Evolutionary conservation across 768 basidiomycete genomes (phyloP).

Genomic region (Trametopsis cervina): DNA sequence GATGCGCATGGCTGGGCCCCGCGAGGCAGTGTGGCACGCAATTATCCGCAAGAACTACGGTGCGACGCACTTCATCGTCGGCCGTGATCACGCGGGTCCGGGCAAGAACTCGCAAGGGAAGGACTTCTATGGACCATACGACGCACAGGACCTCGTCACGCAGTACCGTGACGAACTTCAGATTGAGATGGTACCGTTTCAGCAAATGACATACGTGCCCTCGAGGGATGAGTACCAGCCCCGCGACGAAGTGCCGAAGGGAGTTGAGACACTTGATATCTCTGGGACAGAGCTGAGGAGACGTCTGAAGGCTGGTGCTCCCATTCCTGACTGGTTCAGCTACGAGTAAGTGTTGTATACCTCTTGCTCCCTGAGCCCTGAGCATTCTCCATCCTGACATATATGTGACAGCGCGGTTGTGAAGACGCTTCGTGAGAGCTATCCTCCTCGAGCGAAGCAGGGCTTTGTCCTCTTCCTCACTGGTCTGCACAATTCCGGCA

Average conservation of each 20-base stretch:
- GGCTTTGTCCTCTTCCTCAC: constrained; percentile 85
- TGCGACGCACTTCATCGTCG: constrained; percentile 96
- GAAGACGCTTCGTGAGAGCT: constrained; percentile 89
- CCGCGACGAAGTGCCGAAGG: constrained; percentile 86
- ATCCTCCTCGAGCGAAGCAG: constrained; percentile 78
- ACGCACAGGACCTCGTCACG: constrained; percentile 88
- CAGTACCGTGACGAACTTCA: constrained; percentile 88
- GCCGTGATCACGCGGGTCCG: constrained; percentile 93
- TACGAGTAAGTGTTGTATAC: constrained; percentile 61
- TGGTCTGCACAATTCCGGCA: constrained; percentile 92
- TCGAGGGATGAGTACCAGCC: constrained; percentile 95
- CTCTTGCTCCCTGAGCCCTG: not conserved
- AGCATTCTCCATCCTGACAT: not conserved
- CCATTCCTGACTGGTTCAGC: constrained; percentile 99
- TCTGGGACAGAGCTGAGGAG: constrained; percentile 93
- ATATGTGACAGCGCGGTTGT: constrained; percentile 65
- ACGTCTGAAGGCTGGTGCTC: constrained; percentile 82
- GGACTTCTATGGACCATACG: constrained; percentile 97
- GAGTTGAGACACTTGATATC: constrained; percentile 92
- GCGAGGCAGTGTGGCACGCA: constrained; percentile 98
- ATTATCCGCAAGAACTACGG: constrained; percentile 99
- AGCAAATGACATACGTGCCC: constrained; percentile 94
- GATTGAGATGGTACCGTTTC: constrained; percentile 98
- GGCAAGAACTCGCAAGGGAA: constrained; percentile 95
- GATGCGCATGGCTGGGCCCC: constrained; percentile 98